Conservation (phyloP, 2,329 filamentous ascomycete species). For the Macrophomina tecta region DNA sequence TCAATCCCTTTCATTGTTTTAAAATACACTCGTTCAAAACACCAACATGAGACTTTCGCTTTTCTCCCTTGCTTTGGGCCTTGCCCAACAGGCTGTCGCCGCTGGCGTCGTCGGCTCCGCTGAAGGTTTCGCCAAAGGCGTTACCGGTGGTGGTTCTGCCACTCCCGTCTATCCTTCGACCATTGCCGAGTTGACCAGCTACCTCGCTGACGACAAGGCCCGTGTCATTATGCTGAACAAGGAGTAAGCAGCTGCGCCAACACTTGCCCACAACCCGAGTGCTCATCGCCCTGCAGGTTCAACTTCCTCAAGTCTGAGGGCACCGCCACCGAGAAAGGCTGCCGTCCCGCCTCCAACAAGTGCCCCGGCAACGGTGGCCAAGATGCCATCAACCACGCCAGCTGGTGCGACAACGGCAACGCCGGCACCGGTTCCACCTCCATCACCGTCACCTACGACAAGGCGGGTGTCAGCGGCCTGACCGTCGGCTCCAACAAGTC, state of each 20-base stretch:
- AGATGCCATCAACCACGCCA: constrained; percentile 64
- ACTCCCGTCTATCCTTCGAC: constrained; percentile 60
- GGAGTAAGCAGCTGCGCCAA: constrained; percentile 30
- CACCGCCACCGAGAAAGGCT: constrained; percentile 59
- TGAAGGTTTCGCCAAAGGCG: constrained; percentile 59
- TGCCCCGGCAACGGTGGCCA: constrained; percentile 64
- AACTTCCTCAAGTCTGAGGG: constrained; percentile 65
- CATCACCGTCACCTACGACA: constrained; percentile 55
- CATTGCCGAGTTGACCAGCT: constrained; percentile 63
- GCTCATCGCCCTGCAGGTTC: constrained; percentile 39
- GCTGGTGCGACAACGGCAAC: constrained; percentile 67
- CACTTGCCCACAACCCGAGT: constrained; percentile 30
- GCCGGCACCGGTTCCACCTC: constrained; percentile 56
- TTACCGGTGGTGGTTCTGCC: constrained; percentile 66
- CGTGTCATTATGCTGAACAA: constrained; percentile 66
- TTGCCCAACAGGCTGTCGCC: constrained; percentile 18
- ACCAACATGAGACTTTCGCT: constrained; percentile 22
- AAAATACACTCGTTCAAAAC: neutral
- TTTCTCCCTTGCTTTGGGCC: constrained; percentile 5
- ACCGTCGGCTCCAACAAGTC: constrained; percentile 64
- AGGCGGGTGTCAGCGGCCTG: constrained; percentile 59
- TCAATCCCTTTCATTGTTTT: constrained; percentile 24
- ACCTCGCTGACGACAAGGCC: constrained; percentile 60
- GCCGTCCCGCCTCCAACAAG: constrained; percentile 55
- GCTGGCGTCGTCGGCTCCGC: constrained; percentile 43